A percentile compares a stretch with the other conserved stretches of the same genome.
Evolutionary conservation across 345 rosid species (phyloP).

Genomic region (Nasturtium officinale): DNA sequence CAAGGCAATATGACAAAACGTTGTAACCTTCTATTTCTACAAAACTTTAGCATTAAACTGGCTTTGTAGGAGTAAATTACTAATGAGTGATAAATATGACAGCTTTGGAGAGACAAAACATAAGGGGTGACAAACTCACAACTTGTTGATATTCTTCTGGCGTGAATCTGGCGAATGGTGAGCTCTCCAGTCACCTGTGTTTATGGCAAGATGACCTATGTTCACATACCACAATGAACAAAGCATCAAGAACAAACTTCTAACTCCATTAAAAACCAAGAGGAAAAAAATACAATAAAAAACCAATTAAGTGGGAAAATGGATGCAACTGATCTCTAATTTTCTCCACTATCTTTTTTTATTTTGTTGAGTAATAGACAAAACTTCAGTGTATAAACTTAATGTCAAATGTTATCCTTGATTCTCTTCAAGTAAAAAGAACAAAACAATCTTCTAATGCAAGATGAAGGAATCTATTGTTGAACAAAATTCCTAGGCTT

Average conservation of each 20-base stretch:
- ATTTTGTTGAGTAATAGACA: too few species aligned
- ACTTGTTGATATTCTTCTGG: slow-evolving; percentile 47
- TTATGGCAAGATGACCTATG: slow-evolving; percentile 27
- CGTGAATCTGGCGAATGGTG: slow-evolving; percentile 51
- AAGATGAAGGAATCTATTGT: background rate
- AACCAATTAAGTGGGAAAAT: too few species aligned
- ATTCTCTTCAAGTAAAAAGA: background rate
- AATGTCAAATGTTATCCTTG: background rate
- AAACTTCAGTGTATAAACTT: too few species aligned
- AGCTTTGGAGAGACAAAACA: background rate
- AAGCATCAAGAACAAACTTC: too few species aligned
- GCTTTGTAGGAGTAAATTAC: background rate
- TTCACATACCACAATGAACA: background rate
- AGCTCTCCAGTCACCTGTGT: slow-evolving; percentile 58
- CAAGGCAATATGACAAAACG: background rate
- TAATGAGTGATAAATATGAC: slow-evolving; percentile 4
- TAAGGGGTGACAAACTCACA: slow-evolving; percentile 39
- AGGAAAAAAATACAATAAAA: too few species aligned
- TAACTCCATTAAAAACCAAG: too few species aligned
- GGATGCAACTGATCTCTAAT: background rate
- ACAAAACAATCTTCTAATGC: background rate
- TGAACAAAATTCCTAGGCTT: too few species aligned
- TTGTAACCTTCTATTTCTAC: background rate
- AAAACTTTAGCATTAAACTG: background rate
- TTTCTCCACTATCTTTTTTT: background rate